Percentiles rank a stretch among this genome's conserved stretches.
phyloP scores from a whole-genome alignment of 208 protist species.

The Trypanosoma vivax region DNA sequence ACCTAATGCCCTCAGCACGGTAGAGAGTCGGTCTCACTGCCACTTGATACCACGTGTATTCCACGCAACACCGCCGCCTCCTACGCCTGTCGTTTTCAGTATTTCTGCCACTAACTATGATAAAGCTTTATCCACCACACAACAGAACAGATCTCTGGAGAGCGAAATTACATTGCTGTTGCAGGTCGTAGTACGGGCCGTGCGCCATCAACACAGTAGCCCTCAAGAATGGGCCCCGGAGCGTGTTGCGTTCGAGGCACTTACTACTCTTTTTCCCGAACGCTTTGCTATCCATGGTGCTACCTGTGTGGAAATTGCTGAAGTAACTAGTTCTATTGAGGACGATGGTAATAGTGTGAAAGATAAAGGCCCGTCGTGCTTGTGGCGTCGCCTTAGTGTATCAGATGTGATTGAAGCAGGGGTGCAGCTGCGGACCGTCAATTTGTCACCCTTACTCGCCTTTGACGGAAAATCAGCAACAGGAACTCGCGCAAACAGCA shows the following conservation, averaged over 20 bases:
- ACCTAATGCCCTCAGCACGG: no score
- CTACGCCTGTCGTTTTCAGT: constrained; percentile 8
- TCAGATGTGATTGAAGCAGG: no score
- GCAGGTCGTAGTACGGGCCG: constrained; percentile 1
- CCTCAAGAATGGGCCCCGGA: background rate
- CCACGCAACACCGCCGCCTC: background rate
- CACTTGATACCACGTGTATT: constrained; percentile 6
- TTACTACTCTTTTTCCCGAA: constrained; percentile 3
- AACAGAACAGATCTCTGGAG: background rate
- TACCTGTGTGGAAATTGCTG: constrained; percentile 2
- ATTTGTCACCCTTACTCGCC: no score
- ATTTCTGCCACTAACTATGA: background rate
- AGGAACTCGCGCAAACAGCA: no score
- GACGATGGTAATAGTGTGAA: no score
- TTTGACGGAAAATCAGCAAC: no score
- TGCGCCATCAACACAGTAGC: background rate
- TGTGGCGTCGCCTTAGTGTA: no score
- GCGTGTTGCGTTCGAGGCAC: constrained; percentile 7
- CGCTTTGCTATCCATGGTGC: constrained; percentile 13
- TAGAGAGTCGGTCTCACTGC: no score
- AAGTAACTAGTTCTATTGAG: background rate
- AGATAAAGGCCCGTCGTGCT: no score
- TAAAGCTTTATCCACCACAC: background rate
- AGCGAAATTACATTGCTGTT: background rate
- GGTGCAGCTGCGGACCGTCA: no score